A percentile compares a stretch with the other conserved stretches of the same genome.
phyloP scores from a whole-genome alignment of 1,139 yeast genomes.

The Debaryomycetaceae sp. region DNA sequence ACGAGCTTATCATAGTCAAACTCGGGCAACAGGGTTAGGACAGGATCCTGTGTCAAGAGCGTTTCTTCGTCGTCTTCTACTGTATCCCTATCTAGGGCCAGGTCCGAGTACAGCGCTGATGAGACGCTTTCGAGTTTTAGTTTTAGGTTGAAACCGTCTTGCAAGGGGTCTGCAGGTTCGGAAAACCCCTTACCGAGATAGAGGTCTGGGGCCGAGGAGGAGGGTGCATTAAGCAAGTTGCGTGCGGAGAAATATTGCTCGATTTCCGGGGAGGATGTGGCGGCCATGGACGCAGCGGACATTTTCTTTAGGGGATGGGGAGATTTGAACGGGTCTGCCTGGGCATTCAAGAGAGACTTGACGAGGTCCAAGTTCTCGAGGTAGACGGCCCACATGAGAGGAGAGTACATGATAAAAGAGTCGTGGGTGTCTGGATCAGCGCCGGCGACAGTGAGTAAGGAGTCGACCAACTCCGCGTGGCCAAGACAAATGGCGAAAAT shows the following conservation, averaged over 20 bases:
- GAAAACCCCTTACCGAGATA: conserved; percentile 5
- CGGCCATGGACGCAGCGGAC: conserved; percentile 23
- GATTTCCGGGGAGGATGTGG: conserved; percentile 20
- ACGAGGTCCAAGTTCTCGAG: conserved; percentile 25
- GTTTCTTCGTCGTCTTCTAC: conserved; percentile 26
- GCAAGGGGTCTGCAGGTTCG: conserved; percentile 19
- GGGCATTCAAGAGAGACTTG: conserved; percentile 23
- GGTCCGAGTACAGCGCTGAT: conserved; percentile 10
- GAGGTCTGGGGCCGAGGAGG: conserved; percentile 7
- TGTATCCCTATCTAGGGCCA: conserved; percentile 13
- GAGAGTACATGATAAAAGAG: conserved; percentile 24
- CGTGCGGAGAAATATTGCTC: conserved; percentile 30
- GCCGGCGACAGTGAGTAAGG: conserved; percentile 20
- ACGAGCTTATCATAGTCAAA: conserved; percentile 38
- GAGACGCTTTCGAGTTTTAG: conserved; percentile 43
- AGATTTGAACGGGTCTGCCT: conserved; percentile 29
- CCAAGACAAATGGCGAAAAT: conserved; percentile 44
- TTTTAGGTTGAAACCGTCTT: conserved; percentile 30
- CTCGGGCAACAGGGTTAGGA: conserved; percentile 18
- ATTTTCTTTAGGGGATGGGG: conserved; percentile 17
- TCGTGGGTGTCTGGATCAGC: conserved; percentile 33
- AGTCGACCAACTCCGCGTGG: conserved; percentile 31
- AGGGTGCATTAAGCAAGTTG: conserved; percentile 24
- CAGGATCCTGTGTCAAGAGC: conserved; percentile 19
- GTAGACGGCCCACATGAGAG: conserved; percentile 41